Evolutionary conservation across 1,284 basidiomycete species (phyloP), one percentile per base, ranked within the genome.

Genomic region (Ustilago cynodontis): DNA sequence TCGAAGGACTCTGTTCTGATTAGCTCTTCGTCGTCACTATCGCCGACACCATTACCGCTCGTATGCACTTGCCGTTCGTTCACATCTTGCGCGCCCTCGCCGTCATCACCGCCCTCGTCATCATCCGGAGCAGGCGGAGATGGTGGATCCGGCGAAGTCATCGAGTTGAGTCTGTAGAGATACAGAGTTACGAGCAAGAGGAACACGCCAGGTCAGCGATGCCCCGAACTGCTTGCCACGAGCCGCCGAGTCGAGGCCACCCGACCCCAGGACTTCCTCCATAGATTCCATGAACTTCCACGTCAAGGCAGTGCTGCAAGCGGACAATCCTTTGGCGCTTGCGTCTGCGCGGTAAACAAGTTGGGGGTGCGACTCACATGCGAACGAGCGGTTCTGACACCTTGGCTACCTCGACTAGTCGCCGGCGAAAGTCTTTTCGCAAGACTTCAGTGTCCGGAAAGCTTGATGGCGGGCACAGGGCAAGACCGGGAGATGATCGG

Each of bases 361-460:
- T 16, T n/a, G 2, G 41, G 41, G 11, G 13, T 18, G 11, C 13
- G 14, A 87, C 91, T 81, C 73, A 94, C 93, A 92, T 91, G 82
- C 93, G 92, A 11, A 95, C 92, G 67, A 96, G 91, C 0, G 94
- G 94, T 65, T 88, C 87, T 85, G 92, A 88, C 1, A 92, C 88
- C 29, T 80, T 86, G 1, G 89, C 89, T 14, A 92, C 88, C 14
- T 88, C 85, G 51, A 88, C 88, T 10, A 95, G 83, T 31, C 88
- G 88, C 39, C 92, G 89, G 53, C 90, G 90, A 86, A 95, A 95
- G 56, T 89, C 88, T 10, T 89, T 88, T 9, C 88, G 86, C 1
- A 93, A 86, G 3, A 94, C 93, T 80, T 94, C 89, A 14, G 89
- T 88, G 79, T 95, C 94, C 0, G 88, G 88, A 85, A 95, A 94